Conservation (phyloP, 2,329 filamentous ascomycete genomes). For the Pseudopithomyces maydicus region DNA sequence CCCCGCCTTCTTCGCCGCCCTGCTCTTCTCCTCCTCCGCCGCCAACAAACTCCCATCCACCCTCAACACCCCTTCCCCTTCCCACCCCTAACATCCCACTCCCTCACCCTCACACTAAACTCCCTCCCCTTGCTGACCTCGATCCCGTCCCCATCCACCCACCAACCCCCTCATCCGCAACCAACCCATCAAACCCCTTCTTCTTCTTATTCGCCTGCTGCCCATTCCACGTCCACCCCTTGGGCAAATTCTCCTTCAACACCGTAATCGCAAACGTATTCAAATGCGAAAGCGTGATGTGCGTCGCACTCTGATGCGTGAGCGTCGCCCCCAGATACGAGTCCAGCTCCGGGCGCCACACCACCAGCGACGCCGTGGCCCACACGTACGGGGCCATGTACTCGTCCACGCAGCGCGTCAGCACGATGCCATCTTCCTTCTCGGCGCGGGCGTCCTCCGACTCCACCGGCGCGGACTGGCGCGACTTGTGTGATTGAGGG, state of each 20-base stretch:
- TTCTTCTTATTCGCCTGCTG: conserved; percentile 25
- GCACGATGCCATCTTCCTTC: conserved; percentile 14
- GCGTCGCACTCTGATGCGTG: conserved; percentile 85
- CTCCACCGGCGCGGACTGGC: not conserved
- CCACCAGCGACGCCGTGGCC: conserved; percentile 83
- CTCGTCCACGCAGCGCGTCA: conserved; percentile 57
- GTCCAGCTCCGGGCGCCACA: conserved; percentile 78
- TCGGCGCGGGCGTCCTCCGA: conserved; percentile 4
- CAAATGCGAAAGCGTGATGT: conserved; percentile 86
- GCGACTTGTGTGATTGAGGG: conserved; percentile 9
- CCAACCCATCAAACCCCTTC: conserved; percentile 30
- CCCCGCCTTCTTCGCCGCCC: conserved; percentile 53
- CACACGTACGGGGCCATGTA: conserved; percentile 87
- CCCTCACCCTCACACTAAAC: conserved; percentile 77
- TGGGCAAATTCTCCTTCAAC: conserved; percentile 74
- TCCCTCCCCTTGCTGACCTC: conserved; percentile 49
- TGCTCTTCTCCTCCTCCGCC: conserved; percentile 54
- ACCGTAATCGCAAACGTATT: conserved; percentile 93
- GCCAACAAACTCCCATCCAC: conserved; percentile 87
- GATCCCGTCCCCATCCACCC: conserved; percentile 72
- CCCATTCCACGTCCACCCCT: conserved; percentile 74
- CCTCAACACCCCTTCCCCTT: conserved; percentile 78
- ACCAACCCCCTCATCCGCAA: conserved; percentile 66
- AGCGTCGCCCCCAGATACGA: conserved; percentile 79
- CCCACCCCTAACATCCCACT: conserved; percentile 76